Evolutionary conservation across 1,284 basidiomycete species (phyloP).

Genomic region (Trichosporon sp.): DNA sequence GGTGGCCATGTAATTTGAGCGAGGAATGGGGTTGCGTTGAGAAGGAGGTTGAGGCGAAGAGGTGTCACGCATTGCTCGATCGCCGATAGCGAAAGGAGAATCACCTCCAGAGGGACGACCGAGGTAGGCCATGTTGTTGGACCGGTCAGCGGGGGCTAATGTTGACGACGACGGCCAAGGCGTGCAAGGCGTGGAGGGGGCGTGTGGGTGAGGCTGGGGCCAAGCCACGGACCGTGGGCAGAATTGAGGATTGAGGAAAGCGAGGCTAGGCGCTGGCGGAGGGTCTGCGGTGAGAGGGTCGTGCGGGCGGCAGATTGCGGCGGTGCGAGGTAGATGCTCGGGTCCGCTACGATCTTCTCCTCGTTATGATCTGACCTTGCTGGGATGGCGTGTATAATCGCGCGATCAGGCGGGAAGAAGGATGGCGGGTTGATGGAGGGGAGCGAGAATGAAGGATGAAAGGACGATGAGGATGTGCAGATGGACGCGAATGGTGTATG

Average conservation of each 20-base stretch:
- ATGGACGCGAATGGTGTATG: neutral
- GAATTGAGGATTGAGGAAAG: neutral
- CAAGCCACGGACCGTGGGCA: slow-evolving; percentile 5
- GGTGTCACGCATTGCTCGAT: slow-evolving; percentile 52
- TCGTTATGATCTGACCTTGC: too few species aligned
- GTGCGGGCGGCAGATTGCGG: neutral
- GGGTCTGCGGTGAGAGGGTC: neutral
- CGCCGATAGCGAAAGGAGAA: slow-evolving; percentile 56
- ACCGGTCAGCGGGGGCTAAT: slow-evolving; percentile 18
- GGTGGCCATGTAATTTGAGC: slow-evolving; percentile 37
- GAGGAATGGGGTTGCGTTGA: slow-evolving; percentile 49
- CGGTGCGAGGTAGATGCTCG: neutral
- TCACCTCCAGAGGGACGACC: slow-evolving; percentile 54
- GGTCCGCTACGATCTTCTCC: neutral
- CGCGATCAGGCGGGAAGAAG: neutral
- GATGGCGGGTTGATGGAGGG: neutral
- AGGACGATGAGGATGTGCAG: neutral
- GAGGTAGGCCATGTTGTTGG: slow-evolving; percentile 41
- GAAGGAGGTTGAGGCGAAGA: slow-evolving; percentile 48
- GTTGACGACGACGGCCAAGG: slow-evolving; percentile 6
- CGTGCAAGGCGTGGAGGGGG: neutral
- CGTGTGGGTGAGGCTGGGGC: neutral
- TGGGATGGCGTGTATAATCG: neutral
- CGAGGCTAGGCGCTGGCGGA: slow-evolving; percentile 1
- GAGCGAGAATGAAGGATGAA: too few species aligned